Conservation (phyloP, 306 rosid genomes). For the Elaeagnus macrophylla region DNA sequence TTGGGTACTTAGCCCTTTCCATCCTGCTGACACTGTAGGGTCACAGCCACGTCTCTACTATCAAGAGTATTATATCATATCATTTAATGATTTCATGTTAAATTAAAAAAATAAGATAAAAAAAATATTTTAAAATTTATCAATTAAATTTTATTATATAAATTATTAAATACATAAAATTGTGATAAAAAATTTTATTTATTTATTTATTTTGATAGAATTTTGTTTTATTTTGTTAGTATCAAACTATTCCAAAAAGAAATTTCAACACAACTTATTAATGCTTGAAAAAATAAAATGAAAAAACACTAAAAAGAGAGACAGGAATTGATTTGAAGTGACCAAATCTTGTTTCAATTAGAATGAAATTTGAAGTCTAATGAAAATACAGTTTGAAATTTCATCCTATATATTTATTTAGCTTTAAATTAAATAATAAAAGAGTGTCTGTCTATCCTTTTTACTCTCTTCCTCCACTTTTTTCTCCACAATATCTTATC, state of each 20-base stretch:
- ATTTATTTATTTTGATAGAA: no score
- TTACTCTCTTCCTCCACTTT: constrained; percentile 15
- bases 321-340: constrained; percentile 19
- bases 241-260: constrained; percentile 9
- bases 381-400: constrained; percentile 15
- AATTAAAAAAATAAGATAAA: no score
- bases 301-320: background rate
- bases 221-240: no score
- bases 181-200: no score
- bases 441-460: constrained; percentile 3
- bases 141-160: no score
- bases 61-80: no score
- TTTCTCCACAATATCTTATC: constrained; percentile 47
- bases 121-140: no score
- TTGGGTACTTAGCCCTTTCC: constrained; percentile 40
- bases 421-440: no score
- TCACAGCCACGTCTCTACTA: constrained; percentile 14
- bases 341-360: constrained; percentile 34
- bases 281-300: background rate
- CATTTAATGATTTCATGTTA: no score
- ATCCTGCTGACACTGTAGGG: constrained; percentile 50
- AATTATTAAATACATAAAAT: no score
- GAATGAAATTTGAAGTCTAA: constrained; percentile 25
- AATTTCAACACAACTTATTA: constrained; percentile 11
- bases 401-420: constrained; percentile 23